Evolutionary conservation across 805 yeast genomes (phyloP), one percentile per base, ranked within the genome.

Genomic region (Starmerella bombicola): DNA sequence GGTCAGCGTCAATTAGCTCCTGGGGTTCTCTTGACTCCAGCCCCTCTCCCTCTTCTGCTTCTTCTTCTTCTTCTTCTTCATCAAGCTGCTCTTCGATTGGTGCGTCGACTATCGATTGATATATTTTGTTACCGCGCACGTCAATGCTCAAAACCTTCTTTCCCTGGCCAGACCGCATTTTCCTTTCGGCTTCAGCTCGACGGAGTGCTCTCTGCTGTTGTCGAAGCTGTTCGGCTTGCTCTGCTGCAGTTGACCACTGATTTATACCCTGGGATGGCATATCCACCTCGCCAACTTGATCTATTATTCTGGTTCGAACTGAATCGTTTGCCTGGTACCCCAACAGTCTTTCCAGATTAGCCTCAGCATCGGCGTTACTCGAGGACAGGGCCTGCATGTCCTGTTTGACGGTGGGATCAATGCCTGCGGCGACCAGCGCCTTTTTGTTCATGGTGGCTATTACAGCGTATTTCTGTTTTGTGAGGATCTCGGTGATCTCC

Each of bases 291-390:
- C 93, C 74, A 0, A 93, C 95, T 55, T 83, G 78, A 57, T 91
- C 99, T 30, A 93, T 86, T 47, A 91, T 84, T 51, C 74, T 75
- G 0, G 98, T 91, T 57, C 99, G 69, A 57, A 84, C 93, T 1
- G 86, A 82, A 5, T 93, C 81, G 15, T 86, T 76, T 2, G 73
- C 82, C 58, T 91, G 98, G 58, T 77, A 91, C 46, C 75, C 71
- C 33, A 91, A 64, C 35, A 91, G 62, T 24, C 74, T 78, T 24
- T 82, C 81, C 36, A 91, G 63, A 37, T 86, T 65, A 33, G 73
- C 73, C 50, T 81, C 79, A 0, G 98, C 98, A 41, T 67, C 67
- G 3, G 65, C 48, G 3, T 35, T 31, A 19, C 46, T 39, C 8
- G 12, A 17, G 18, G 20, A 30, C 25, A 46, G 13, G 5, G 41